phyloP scores from a whole-genome alignment of 2,329 filamentous ascomycete genomes.

The Colletotrichum theobromicola region DNA sequence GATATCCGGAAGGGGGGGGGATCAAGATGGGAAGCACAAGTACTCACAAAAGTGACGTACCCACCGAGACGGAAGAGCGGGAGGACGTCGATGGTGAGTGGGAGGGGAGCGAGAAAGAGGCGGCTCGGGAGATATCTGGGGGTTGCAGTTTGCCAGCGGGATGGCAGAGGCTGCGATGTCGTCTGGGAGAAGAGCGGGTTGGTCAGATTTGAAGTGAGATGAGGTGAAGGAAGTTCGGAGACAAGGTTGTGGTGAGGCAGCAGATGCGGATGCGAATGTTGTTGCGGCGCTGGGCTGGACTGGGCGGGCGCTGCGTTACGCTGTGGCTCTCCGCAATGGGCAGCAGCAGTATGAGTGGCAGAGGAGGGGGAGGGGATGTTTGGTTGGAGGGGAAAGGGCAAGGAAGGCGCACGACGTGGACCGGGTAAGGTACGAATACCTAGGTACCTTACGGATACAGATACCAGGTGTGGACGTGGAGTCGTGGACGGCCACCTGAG shows the following conservation, averaged over 20 bases:
- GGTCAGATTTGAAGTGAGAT: background rate
- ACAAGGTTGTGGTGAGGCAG: constrained; percentile 3
- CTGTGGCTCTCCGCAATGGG: background rate
- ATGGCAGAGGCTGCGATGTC: constrained; percentile 4
- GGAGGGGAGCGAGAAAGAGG: background rate
- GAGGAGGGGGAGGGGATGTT: background rate
- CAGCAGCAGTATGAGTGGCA: background rate
- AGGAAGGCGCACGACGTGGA: background rate
- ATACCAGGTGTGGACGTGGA: background rate
- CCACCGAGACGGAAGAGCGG: background rate
- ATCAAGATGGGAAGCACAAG: background rate
- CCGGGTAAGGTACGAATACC: background rate
- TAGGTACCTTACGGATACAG: background rate
- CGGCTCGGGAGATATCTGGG: background rate
- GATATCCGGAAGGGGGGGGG: background rate
- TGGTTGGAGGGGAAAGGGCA: constrained; percentile 10
- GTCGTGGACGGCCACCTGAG: background rate
- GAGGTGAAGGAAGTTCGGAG: background rate
- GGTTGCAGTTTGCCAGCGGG: background rate
- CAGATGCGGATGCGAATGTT: constrained; percentile 1
- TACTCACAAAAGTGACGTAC: constrained; percentile 18
- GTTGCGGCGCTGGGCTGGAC: background rate
- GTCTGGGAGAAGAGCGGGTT: background rate
- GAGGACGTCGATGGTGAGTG: background rate
- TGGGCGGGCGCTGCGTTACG: background rate